Base-by-base conservation (phyloP, 1,284 basidiomycete genomes). In the Cutaneotrichosporon sp. region DNA sequence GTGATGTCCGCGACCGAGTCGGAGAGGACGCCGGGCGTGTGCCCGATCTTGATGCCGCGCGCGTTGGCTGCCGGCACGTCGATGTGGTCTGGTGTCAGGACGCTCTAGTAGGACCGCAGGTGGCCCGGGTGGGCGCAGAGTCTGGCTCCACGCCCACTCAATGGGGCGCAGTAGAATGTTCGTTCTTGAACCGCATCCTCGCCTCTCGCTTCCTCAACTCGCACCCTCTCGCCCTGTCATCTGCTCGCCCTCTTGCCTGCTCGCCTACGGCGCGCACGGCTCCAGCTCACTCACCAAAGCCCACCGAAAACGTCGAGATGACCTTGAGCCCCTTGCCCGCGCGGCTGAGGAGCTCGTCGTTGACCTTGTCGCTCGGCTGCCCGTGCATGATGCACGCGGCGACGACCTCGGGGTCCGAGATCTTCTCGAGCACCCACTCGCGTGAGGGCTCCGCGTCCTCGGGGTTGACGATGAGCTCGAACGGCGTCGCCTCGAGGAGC, bases 21-120 rank as follows among this genome's bases (percentile, higher is more conserved):
- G 13, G 90, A 93, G 22, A 97, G 84, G 4, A 97, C 89, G 60
- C 92, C 89, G 0, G 94, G 94, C 0, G 94, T 97, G 78, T 94
- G 92, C 5, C 95, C 95, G 13, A 98, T 79, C 53, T 84, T 86
- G 63, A 98, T 84, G 2, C 84, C 83, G 18, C 87, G 84, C 67
- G 83, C 80, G n/a, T 86, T 83, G n/a, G 89, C 79, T 18, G 85
- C 85, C 10, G 81, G 73, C 0, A 90, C 79, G 64, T 90, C 86
- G 54, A 94, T 84, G 71, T 98, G 95, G 67, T 98, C 95, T 29
- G 45, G 22, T n/a, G 52, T 59, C 25, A 64, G 50, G 55, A 31
- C n/a, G n/a, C n/a, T n/a, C n/a, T n/a, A n/a, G n/a, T n/a, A n/a
- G n/a, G n/a, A n/a, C n/a, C n/a, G n/a, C n/a, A n/a, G n/a, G n/a